Evolutionary conservation across 371 early-diverging fungal species (phyloP), one percentile per base, ranked within the genome.

Genomic region (Catenaria anguillulae): DNA sequence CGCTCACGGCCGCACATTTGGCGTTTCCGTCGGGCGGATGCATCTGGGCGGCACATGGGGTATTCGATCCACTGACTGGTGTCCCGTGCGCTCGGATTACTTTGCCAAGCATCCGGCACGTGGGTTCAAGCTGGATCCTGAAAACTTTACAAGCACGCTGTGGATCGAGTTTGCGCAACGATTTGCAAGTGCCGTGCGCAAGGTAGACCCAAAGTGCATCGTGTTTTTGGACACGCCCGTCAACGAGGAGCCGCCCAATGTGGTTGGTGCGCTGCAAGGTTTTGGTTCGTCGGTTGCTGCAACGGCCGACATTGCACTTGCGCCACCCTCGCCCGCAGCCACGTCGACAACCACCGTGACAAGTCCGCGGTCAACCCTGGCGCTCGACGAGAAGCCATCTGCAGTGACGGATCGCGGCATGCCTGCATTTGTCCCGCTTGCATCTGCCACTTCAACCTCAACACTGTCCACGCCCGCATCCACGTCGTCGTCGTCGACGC

Each of bases 221-320:
- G 62, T 85, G 33, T 85, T 87, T 69, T 69, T 85, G 19, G 83
- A 85, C 56, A 84, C 86, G 0, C 80, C 84, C 5, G 81, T 84
- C 8, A 68, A 79, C 50, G 80, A 79, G 52, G 61, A 68, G 17
- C 83, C 85, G 10, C 84, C 85, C 6, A 3, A 43, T 12, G 33
- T 33, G 64, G 55, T n/a, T n/a, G n/a, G n/a, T n/a, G n/a, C n/a
- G n/a, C n/a, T n/a, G n/a, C n/a, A n/a, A n/a, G n/a, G n/a, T n/a
- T n/a, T n/a, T n/a, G n/a, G n/a, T n/a, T n/a, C n/a, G n/a, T n/a
- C n/a, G n/a, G n/a, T n/a, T n/a, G n/a, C n/a, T n/a, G n/a, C n/a
- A n/a, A n/a, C n/a, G n/a, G n/a, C n/a, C n/a, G n/a, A n/a, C n/a
- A n/a, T n/a, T n/a, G n/a, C n/a, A n/a, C n/a, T n/a, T n/a, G n/a